phyloP scores from a whole-genome alignment of 345 rosid genomes.

The Brassica nigra region DNA sequence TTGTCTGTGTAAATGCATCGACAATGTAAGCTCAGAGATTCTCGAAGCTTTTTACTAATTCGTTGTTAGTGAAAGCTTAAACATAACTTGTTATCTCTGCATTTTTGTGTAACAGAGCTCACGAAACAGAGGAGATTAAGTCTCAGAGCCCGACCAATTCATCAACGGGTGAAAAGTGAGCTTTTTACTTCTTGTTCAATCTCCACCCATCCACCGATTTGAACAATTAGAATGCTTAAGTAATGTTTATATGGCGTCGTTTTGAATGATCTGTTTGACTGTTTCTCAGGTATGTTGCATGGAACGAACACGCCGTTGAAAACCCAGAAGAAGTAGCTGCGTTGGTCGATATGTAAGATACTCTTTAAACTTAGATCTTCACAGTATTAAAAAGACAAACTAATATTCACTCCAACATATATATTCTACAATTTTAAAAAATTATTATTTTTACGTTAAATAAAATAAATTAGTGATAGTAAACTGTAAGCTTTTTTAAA shows the following conservation, averaged over 20 bases:
- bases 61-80: not conserved
- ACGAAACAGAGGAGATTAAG: slow-evolving; percentile 38
- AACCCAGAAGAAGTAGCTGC: slow-evolving; percentile 74
- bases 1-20: slow-evolving; percentile 44
- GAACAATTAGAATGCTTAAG: not conserved
- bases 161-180: slow-evolving; percentile 35
- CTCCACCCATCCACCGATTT: slow-evolving; percentile 4
- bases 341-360: slow-evolving; percentile 38
- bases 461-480: not conserved
- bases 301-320: slow-evolving; percentile 65
- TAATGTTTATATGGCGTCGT: not conserved
- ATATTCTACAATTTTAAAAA: not conserved
- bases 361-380: not conserved
- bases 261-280: not conserved
- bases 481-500: not conserved
- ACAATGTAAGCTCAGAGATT: slow-evolving; percentile 23
- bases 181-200: not conserved
- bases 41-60: not conserved
- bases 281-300: slow-evolving; percentile 29
- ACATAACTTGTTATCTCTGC: slow-evolving; percentile 7
- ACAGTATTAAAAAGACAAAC: not conserved
- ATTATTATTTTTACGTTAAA: not conserved
- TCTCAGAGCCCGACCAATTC: slow-evolving; percentile 27
- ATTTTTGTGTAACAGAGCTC: slow-evolving; percentile 24
- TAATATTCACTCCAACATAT: not conserved